Evolutionary conservation across 305 asterid species (phyloP), one percentile per base, ranked within the genome.

Genomic region (Andrographis paniculata): DNA sequence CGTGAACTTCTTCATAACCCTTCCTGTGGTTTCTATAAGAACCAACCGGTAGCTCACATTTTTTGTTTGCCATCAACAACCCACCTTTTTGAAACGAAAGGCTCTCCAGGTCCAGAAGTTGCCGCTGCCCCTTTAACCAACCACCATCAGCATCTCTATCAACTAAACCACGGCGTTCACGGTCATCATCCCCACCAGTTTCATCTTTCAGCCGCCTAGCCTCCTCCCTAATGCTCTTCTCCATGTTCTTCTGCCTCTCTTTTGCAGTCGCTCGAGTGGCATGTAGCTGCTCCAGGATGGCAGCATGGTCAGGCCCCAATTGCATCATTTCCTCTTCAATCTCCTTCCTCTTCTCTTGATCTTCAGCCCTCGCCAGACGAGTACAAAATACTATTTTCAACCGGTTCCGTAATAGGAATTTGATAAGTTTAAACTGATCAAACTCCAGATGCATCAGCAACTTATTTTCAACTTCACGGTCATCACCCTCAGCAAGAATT

Each of bases 1-100:
- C 96, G 53, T 86, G 94, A 69, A 86, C 87, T 77, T 91, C 96
- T 53, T 86, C 96, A 1, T 86, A 83, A 6, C 94, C 95, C 74
- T 86, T 86, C 67, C 47, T 70, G 24, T 75, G 82, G 50, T 71
- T 72, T 73, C 77, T 74, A 55, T 36, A 78, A 31, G 94, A 78
- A 20, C 87, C 93, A 23, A 18, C 63, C 0, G 89, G 94, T 59
- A 91, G 92, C 73, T 71, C 94, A 61, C 99, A 86, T 66, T 70
- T 80, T 56, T 70, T 80, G 51, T 76, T 78, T 20, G 85, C 88
- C 91, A 75, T 77, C 74, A 86, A 51, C 48, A 86, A 58, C 58
- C 93, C 87, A 66, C 94, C 94, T 62, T 91, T 89, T 42, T 64
- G 74, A 59, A 79, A 80, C 20, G 94, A 76, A 51, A 86, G 79